Conservation (phyloP, 805 yeast genomes). For the Clavispora carvajalis region DNA sequence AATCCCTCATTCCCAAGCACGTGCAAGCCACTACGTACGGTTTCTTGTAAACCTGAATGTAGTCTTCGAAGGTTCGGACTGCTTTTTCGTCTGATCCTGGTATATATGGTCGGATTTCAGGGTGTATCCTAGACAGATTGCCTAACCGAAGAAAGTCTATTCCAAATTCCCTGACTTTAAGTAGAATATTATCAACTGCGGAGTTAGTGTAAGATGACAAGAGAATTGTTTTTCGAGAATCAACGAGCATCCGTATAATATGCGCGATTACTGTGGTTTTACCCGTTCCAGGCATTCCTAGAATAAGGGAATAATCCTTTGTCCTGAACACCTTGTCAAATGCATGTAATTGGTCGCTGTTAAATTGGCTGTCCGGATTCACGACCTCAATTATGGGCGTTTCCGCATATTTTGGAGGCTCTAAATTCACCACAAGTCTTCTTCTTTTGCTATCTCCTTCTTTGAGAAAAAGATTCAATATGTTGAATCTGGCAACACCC, state of each 20-base stretch:
- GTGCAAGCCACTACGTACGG: conserved; percentile 85
- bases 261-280: conserved; percentile 87
- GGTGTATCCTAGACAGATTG: conserved; percentile 51
- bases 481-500: conserved; percentile 69
- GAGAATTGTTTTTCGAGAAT: conserved; percentile 60
- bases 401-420: conserved; percentile 38
- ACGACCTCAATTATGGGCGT: conserved; percentile 18
- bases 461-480: conserved; percentile 59
- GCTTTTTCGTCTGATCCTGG: conserved; percentile 31
- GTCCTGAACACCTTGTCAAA: conserved; percentile 59
- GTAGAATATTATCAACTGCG: conserved; percentile 88
- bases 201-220: conserved; percentile 89
- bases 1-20: conserved; percentile 68
- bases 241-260: conserved; percentile 56
- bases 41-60: conserved; percentile 41
- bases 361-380: conserved; percentile 34
- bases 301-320: conserved; percentile 69
- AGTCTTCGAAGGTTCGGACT: conserved; percentile 41
- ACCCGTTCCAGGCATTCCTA: conserved; percentile 99
- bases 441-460: conserved; percentile 44
- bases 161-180: conserved; percentile 49
- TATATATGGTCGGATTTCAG: conserved; percentile 49
- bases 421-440: conserved; percentile 48
- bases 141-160: conserved; percentile 66
- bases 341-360: conserved; percentile 68